Evolutionary conservation across 495 filamentous ascomycete genomes (phyloP).

Genomic region (Tuber borchii): DNA sequence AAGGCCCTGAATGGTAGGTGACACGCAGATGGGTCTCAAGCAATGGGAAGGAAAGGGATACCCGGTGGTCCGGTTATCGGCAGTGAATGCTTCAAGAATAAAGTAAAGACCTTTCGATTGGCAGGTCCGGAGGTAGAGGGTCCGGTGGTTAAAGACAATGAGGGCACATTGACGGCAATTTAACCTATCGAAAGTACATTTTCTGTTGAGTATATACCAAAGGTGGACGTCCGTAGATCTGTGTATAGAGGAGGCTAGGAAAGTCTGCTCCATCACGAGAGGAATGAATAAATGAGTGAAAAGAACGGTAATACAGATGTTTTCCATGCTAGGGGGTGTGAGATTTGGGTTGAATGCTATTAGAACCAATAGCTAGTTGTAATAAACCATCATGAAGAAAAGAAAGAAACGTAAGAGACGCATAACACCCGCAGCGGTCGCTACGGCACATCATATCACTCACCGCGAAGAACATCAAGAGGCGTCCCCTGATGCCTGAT

Average conservation of each 20-base stretch:
- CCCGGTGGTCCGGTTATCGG: conserved; percentile 6
- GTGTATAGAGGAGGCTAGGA: neutral
- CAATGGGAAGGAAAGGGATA: conserved; percentile 2
- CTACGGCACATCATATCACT: neutral
- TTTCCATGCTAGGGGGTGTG: neutral
- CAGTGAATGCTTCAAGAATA: neutral
- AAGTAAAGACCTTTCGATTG: neutral
- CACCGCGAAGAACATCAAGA: neutral
- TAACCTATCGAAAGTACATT: neutral
- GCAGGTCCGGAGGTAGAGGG: neutral
- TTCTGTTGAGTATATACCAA: neutral
- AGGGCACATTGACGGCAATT: neutral
- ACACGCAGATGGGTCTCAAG: conserved; percentile 9
- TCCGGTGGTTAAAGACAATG: neutral
- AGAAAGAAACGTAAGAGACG: neutral
- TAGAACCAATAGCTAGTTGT: neutral
- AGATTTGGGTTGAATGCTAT: neutral
- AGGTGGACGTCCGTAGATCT: neutral
- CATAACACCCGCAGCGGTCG: neutral
- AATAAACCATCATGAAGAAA: neutral
- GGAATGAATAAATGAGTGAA: neutral
- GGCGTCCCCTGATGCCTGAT: neutral
- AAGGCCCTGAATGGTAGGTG: conserved; percentile 8
- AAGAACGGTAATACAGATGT: neutral
- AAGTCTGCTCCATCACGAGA: neutral